Percentiles rank a stretch among this genome's conserved stretches.
phyloP scores from a whole-genome alignment of 495 filamentous ascomycete genomes.

The Tetracladium marchalianum region DNA sequence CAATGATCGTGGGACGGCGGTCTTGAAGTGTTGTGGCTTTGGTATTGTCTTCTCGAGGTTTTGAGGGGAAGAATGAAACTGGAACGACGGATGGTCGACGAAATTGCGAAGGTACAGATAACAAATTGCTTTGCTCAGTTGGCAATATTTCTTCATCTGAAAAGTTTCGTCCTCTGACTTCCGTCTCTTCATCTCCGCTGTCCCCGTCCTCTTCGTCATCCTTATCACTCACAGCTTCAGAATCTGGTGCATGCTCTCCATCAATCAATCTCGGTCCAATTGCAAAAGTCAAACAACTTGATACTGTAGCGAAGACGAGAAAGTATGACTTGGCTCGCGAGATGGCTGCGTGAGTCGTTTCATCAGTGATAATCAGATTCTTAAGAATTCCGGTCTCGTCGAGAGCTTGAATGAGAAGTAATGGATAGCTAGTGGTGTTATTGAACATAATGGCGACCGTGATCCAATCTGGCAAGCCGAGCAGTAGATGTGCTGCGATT shows the following conservation, averaged over 20 bases:
- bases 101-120: not conserved
- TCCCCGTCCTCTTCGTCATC: slow-evolving; percentile 19
- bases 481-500: slow-evolving; percentile 24
- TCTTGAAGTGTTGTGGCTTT: not conserved
- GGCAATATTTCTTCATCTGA: not conserved
- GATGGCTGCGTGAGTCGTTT: slow-evolving; percentile 39
- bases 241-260: slow-evolving; percentile 29
- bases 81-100: not conserved
- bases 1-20: slow-evolving; percentile 18
- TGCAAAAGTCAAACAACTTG: slow-evolving; percentile 41
- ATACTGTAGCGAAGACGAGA: slow-evolving; percentile 42
- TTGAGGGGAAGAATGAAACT: slow-evolving; percentile 11
- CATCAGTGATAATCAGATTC: slow-evolving; percentile 38
- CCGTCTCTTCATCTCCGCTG: slow-evolving; percentile 15
- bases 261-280: slow-evolving; percentile 52
- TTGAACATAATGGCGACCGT: slow-evolving; percentile 63
- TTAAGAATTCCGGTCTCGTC: slow-evolving; percentile 53
- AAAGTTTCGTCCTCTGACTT: slow-evolving; percentile 12
- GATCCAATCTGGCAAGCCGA: slow-evolving; percentile 50
- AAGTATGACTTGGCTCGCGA: slow-evolving; percentile 64
- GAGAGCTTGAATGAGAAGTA: slow-evolving; percentile 57
- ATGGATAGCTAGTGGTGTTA: slow-evolving; percentile 63
- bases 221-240: slow-evolving; percentile 20
- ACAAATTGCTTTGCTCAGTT: slow-evolving; percentile 3
- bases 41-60: not conserved